phyloP scores from a whole-genome alignment of 208 protist species.

The Blechomonas ayalai region DNA sequence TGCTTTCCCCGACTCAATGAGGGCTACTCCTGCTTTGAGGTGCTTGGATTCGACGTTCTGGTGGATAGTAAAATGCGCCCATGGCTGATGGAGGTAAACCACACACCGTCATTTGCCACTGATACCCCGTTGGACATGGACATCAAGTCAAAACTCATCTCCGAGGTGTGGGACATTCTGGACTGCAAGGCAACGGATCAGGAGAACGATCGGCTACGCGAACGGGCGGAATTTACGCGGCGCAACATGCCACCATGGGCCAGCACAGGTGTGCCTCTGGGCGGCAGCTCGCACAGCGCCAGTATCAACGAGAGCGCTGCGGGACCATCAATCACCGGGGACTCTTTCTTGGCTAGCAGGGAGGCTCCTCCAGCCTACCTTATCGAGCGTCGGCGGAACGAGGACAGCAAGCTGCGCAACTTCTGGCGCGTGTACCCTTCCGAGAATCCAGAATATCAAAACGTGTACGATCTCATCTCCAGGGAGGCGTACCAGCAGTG shows the following conservation, averaged over 20 bases:
- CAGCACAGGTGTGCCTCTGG: neutral
- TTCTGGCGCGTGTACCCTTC: slow-evolving; percentile 82
- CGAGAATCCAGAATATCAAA: slow-evolving; percentile 36
- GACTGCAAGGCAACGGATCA: slow-evolving; percentile 69
- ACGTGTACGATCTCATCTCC: slow-evolving; percentile 64
- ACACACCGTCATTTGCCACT: slow-evolving; percentile 91
- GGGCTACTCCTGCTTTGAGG: slow-evolving; percentile 93
- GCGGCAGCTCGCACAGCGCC: neutral
- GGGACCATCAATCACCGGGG: neutral
- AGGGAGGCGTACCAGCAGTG: too few species aligned
- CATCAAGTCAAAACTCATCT: slow-evolving; percentile 89
- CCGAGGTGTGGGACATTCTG: slow-evolving; percentile 85
- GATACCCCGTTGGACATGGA: slow-evolving; percentile 90
- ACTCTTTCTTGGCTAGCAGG: too few species aligned
- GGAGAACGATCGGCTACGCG: slow-evolving; percentile 44
- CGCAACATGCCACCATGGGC: slow-evolving; percentile 68
- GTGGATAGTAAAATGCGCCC: slow-evolving; percentile 89
- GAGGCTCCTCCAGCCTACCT: slow-evolving; percentile 7
- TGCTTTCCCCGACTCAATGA: slow-evolving; percentile 89
- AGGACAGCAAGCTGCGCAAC: slow-evolving; percentile 76
- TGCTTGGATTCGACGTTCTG: slow-evolving; percentile 96
- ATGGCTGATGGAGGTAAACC: slow-evolving; percentile 97
- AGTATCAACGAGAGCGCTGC: neutral
- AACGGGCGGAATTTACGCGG: slow-evolving; percentile 67
- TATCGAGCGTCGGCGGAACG: slow-evolving; percentile 33